A percentile compares a stretch with the other conserved stretches of the same genome.
Evolutionary conservation across 1,284 basidiomycete species (phyloP).

Genomic region (Cerioporus squamosus): DNA sequence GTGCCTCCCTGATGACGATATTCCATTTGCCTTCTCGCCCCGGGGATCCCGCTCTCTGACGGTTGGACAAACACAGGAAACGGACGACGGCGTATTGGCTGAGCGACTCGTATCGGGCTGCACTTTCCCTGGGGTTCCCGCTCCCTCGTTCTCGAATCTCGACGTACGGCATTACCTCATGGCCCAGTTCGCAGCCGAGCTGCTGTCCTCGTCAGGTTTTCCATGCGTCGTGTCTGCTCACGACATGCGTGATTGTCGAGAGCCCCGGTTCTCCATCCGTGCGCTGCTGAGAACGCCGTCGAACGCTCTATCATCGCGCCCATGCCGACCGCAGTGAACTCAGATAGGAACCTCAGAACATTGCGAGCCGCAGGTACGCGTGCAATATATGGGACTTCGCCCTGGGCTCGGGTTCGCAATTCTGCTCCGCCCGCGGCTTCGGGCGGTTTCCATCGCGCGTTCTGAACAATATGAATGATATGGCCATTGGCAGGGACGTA

Average conservation of each 20-base stretch:
- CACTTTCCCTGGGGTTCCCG: background rate
- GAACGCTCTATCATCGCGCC: background rate
- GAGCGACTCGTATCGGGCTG: too few relatives aligned
- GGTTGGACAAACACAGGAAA: too few relatives aligned
- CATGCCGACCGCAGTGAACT: background rate
- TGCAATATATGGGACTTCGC: background rate
- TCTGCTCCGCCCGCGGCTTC: background rate
- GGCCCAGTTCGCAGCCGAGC: conserved; percentile 8
- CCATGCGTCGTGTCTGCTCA: conserved; percentile 13
- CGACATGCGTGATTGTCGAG: conserved; percentile 6
- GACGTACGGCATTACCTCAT: conserved; percentile 7
- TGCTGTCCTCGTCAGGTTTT: background rate
- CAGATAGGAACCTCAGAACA: background rate
- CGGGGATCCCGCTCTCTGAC: too few relatives aligned
- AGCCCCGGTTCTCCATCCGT: background rate
- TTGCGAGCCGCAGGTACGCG: background rate
- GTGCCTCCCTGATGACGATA: background rate
- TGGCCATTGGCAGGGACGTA: background rate
- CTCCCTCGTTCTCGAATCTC: background rate
- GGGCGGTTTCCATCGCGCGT: too few relatives aligned
- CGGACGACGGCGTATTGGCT: too few relatives aligned
- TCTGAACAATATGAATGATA: background rate
- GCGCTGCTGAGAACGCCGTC: background rate
- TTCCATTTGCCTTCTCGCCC: too few relatives aligned
- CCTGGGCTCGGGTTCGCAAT: background rate